phyloP scores from a whole-genome alignment of 208 protist species.

The Phytomonas sp. region DNA sequence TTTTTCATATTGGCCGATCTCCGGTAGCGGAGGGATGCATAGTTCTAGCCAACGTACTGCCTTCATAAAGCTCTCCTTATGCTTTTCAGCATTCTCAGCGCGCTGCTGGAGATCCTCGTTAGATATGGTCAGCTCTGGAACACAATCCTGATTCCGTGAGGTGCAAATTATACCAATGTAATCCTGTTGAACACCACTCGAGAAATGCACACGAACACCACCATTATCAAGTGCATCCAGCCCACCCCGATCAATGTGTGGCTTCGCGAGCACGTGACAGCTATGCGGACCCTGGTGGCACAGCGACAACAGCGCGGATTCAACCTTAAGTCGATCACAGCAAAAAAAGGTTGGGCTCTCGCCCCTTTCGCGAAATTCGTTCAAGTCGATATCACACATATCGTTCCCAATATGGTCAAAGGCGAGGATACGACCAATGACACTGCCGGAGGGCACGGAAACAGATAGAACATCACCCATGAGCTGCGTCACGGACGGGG shows the following conservation, averaged over 20 bases:
- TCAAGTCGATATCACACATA: constrained; percentile 88
- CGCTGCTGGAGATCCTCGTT: constrained; percentile 82
- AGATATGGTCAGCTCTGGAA: constrained; percentile 75
- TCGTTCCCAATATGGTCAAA: constrained; percentile 91
- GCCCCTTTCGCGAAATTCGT: constrained; percentile 88
- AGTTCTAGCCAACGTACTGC: constrained; percentile 85
- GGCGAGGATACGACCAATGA: constrained; percentile 80
- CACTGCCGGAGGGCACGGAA: constrained; percentile 82
- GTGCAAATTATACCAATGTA: constrained; percentile 89
- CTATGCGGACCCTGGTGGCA: constrained; percentile 75
- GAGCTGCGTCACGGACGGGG: constrained; percentile 86
- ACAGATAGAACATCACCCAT: constrained; percentile 89
- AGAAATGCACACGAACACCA: constrained; percentile 80
- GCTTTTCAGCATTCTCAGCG: constrained; percentile 70
- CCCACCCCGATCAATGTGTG: constrained; percentile 64
- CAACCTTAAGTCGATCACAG: constrained; percentile 83
- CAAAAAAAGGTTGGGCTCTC: constrained; percentile 91
- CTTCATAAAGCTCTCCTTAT: constrained; percentile 47
- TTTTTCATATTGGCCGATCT: constrained; percentile 78
- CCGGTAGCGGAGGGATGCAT: constrained; percentile 82
- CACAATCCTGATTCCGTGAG: constrained; percentile 50
- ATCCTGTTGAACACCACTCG: constrained; percentile 64
- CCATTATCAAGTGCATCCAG: constrained; percentile 74
- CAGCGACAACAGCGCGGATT: constrained; percentile 74
- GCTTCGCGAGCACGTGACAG: constrained; percentile 76